Evolutionary conservation across 2,329 filamentous ascomycete genomes (phyloP), one percentile per base, ranked within the genome.

Genomic region (Fusarium multiceps): DNA sequence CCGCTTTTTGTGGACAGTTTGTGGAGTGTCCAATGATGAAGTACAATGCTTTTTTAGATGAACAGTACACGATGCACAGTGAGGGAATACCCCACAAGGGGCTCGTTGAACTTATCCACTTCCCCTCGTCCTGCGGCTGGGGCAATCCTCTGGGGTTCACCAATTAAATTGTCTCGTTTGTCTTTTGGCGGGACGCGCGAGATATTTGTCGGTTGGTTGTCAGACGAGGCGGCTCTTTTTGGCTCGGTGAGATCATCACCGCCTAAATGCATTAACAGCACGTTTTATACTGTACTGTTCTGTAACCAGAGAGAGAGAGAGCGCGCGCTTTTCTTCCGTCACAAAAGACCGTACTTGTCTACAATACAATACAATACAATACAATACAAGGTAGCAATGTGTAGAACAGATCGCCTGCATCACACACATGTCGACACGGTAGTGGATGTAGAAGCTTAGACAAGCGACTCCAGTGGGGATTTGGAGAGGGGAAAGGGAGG

Each of bases 51-150:
- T 54, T 40, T 59, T 69, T 51, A 25, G 21, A n/a, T 21, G 20
- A 40, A 71, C 67, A 71, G 67, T 70, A 50, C 25, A 27, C 8
- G 20, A 23, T 30, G 48, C 41, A 70, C 58, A 25, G 67, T 68
- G 9, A n/a, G 3, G 8, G 6, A 1, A 55, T 69, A 70, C 67
- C 67, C 67, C 67, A 70, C 67, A 68, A 46, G 47, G 45, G 47
- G 40, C 59, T 57, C 34, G 21, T 32, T 48, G 48, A 48, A 14
- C 18, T 28, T 57, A 27, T 30, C 61, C 59, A 73, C 68, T 74
- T 74, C 72, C 72, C 72, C 72, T 74, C 72, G 68, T 74, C 65
- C 41, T 63, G 71, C 69, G 63, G 71, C 67, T 74, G 69, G 71
- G 67, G 57, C 63, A 63, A 40, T 63, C 40, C 56, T 64, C 48